Base-by-base conservation (phyloP, 2,329 filamentous ascomycete species). In the Chalaropsis ovoidea region DNA sequence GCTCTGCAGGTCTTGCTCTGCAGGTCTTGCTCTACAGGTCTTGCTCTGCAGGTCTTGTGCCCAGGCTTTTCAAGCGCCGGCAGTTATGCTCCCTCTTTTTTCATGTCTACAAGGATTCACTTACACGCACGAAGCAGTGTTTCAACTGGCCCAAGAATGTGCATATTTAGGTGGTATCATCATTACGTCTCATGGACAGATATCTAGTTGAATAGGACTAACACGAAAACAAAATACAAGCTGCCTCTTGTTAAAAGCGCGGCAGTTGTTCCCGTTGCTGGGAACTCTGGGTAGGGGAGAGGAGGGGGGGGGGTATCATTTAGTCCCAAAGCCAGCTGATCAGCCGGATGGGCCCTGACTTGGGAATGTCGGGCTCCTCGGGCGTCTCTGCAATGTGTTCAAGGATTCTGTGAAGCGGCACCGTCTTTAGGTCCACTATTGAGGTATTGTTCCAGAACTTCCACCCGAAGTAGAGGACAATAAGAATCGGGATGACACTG, bases 401-500 rank as follows among this genome's bases (percentile, higher is more conserved):
- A 2, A 86, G 76, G 0, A 82, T 82, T 8, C 79, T 78, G 1
- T 74, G 71, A 0, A 86, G 72, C 0, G 82, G 80, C 45, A 86
- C 79, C 3, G 78, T 76, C 11, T 76, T 73, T 3, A 86, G 72
- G 0, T 78, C 72, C 7, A 82, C 75, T 10, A 83, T 71, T 65
- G 80, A 81, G 0, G 86, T 86, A 69, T 82, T 80, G 72, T 86
- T 87, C 71, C 81, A 75, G 43, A 85, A 73, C 73, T 90, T 89
- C 82, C 86, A 89, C 58, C 82, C 78, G 13, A 80, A 68, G 70
- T 81, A 89, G 8, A 82, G 80, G 8, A 71, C 72, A 0, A 81
- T 69, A 0, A 86, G 82, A 8, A 86, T 77, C 0, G 83, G 81
- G 41, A 86, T 84, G 67, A 85, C 82, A 64, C 83, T 84, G 62